These are phyloP conservation scores for Botrytis sinoallii DNA, from an alignment of 2,329 filamentous ascomycete genomes.

Conservation along the genomic window DNA sequence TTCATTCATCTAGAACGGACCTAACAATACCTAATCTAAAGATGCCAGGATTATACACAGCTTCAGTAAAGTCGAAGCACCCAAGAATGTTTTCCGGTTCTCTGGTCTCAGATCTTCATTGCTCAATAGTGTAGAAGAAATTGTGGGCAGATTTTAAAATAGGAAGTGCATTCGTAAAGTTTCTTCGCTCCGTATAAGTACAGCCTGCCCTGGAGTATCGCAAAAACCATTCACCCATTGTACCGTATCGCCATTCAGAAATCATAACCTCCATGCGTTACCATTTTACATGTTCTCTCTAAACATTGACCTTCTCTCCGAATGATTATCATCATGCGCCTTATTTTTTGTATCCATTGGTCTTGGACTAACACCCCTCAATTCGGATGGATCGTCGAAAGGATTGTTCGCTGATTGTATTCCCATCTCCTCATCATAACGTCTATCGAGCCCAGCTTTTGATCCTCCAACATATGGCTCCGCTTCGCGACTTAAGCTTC, in stretches of 20 bases:
- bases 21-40: background rate
- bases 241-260: background rate
- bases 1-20: background rate
- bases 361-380: conserved; percentile 72
- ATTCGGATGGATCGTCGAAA: conserved; percentile 64
- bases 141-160: background rate
- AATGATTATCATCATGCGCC: conserved; percentile 51
- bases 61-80: background rate
- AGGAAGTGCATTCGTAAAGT: background rate
- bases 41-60: background rate
- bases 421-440: conserved; percentile 48
- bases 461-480: conserved; percentile 38
- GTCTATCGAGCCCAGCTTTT: conserved; percentile 44
- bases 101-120: background rate
- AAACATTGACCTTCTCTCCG: conserved; percentile 67
- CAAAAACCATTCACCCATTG: background rate
- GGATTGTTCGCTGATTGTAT: conserved; percentile 52
- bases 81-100: background rate
- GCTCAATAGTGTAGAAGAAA: background rate
- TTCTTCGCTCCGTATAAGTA: background rate
- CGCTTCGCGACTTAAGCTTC: conserved; percentile 48
- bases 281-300: conserved; percentile 60
- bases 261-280: background rate
- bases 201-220: background rate
- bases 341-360: conserved; percentile 53